Conservation (phyloP, 139 green algal species). For the Picocystis salinarum region DNA sequence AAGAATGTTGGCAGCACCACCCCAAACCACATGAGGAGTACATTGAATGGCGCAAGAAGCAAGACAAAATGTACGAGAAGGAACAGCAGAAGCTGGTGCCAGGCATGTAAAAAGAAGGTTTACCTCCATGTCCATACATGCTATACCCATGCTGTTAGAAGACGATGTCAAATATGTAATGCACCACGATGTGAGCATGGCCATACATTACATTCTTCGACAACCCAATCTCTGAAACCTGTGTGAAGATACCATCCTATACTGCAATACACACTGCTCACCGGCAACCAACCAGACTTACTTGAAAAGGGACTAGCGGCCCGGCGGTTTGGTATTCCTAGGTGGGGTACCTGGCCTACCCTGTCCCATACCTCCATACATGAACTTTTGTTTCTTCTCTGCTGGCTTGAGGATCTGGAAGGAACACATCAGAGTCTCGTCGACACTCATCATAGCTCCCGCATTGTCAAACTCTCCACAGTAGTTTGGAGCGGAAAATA, state of each 20-base stretch:
- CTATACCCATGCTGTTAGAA: too few species aligned
- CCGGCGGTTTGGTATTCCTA: too few species aligned
- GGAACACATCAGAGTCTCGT: slow-evolving; percentile 98
- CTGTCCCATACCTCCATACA: slow-evolving; percentile 14
- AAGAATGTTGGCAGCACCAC: slow-evolving; percentile 71
- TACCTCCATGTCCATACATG: too few species aligned
- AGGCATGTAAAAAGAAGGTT: slow-evolving; percentile 3
- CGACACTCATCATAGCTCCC: slow-evolving; percentile 98
- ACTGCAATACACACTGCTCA: too few species aligned
- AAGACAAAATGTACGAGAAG: slow-evolving; percentile 23
- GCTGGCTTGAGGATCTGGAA: slow-evolving; percentile 98
- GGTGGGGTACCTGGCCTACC: slow-evolving; percentile 10
- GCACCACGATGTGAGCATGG: too few species aligned
- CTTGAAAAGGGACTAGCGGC: too few species aligned
- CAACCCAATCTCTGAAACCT: too few species aligned
- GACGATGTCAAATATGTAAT: too few species aligned
- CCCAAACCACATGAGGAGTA: slow-evolving; percentile 71
- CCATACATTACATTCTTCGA: too few species aligned
- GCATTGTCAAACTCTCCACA: slow-evolving; percentile 99
- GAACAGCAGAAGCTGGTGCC: slow-evolving; percentile 10
- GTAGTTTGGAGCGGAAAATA: slow-evolving; percentile 98
- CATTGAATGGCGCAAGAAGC: slow-evolving; percentile 36
- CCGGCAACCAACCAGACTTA: too few species aligned
- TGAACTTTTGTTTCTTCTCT: slow-evolving; percentile 79
- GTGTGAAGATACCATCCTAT: too few species aligned